Evolutionary conservation across 2,329 filamentous ascomycete species (phyloP).

Genomic region (Diaporthe eres): DNA sequence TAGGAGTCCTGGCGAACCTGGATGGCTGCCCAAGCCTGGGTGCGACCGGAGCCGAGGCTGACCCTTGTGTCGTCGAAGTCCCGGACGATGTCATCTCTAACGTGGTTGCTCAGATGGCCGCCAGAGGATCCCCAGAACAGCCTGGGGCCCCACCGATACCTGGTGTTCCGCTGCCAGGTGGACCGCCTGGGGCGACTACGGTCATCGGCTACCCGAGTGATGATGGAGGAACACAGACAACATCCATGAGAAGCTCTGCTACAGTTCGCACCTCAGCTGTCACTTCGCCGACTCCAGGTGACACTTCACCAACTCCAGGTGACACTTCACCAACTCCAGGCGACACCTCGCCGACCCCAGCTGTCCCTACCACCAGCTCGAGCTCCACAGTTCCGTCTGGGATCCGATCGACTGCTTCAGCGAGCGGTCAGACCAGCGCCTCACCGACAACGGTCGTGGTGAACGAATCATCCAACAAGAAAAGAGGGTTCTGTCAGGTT

Average conservation of each 20-base stretch:
- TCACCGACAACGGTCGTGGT: slow-evolving; percentile 1
- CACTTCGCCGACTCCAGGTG: background rate
- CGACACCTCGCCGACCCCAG: background rate
- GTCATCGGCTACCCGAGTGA: slow-evolving; percentile 21
- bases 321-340: background rate
- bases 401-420: background rate
- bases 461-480: background rate
- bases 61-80: slow-evolving; percentile 23
- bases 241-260: background rate
- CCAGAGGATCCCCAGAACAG: slow-evolving; percentile 8
- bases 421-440: background rate
- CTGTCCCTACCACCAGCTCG: background rate
- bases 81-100: slow-evolving; percentile 2
- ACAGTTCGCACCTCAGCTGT: background rate
- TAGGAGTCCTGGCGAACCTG: background rate
- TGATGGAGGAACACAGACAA: background rate
- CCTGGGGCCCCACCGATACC: background rate
- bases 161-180: slow-evolving; percentile 11
- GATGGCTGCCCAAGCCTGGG: slow-evolving; percentile 12
- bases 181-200: slow-evolving; percentile 6
- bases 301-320: background rate
- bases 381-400: background rate
- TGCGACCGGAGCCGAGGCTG: background rate
- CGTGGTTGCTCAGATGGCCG: slow-evolving; percentile 9
- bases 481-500: too few species aligned